These are phyloP conservation scores for Immersiella caudata DNA, from an alignment of 495 filamentous ascomycete genomes.

Conservation along the genomic window DNA sequence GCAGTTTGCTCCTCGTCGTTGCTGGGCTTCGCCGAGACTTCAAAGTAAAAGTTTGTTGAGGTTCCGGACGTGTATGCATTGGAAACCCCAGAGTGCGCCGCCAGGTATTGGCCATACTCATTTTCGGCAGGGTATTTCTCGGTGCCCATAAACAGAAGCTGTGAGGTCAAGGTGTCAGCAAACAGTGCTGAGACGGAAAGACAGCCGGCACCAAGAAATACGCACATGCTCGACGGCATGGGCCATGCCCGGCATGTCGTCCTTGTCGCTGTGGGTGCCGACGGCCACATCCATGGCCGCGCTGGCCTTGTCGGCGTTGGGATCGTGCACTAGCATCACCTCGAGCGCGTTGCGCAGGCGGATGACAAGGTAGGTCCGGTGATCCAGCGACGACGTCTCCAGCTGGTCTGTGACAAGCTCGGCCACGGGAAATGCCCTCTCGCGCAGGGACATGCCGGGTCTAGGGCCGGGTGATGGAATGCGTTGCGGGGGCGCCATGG, in stretches of 20 bases:
- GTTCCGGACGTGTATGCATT: constrained; percentile 95
- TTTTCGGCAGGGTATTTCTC: constrained; percentile 98
- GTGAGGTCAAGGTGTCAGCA: constrained; percentile 30
- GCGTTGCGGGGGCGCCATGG: too few species aligned
- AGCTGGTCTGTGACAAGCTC: constrained; percentile 76
- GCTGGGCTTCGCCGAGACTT: constrained; percentile 75
- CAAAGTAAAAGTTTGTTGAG: constrained; percentile 98
- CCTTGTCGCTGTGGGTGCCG: constrained; percentile 88
- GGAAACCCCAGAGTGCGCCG: constrained; percentile 82
- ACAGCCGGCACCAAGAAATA: background rate
- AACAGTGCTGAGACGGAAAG: background rate
- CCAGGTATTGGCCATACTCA: constrained; percentile 90
- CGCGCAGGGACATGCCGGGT: too few species aligned
- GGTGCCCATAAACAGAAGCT: constrained; percentile 98
- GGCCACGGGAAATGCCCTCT: constrained; percentile 45
- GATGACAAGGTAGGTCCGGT: constrained; percentile 87
- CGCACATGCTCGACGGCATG: constrained; percentile 77
- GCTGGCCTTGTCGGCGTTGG: constrained; percentile 94
- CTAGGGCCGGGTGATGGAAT: too few species aligned
- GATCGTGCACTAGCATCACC: constrained; percentile 89
- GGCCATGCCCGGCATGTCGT: constrained; percentile 90
- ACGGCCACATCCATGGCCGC: constrained; percentile 95
- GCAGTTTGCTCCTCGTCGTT: constrained; percentile 56
- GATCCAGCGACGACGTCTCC: constrained; percentile 85
- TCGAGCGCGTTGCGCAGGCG: constrained; percentile 87